Percentiles rank a stretch among this genome's conserved stretches.
phyloP scores from a whole-genome alignment of 495 filamentous ascomycete genomes.

The Hyaloscypha finlandica region DNA sequence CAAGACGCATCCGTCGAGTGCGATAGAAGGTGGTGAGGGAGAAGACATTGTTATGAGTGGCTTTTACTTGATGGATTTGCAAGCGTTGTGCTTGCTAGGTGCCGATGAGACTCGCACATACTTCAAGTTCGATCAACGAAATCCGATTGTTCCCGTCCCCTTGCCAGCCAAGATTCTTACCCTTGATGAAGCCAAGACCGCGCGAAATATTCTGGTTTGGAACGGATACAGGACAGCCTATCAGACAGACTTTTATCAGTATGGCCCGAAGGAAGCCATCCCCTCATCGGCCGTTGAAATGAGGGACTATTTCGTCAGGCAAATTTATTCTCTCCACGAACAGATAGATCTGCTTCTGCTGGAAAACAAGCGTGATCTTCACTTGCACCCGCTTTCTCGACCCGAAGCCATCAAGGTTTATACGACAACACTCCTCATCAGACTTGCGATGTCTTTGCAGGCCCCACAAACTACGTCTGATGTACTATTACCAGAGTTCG shows the following conservation, averaged over 20 bases:
- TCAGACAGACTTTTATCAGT: constrained; percentile 4
- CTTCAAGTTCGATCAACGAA: constrained; percentile 4
- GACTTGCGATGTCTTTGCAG: constrained; percentile 13
- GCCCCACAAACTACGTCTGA: constrained; percentile 13
- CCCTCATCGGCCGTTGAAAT: background rate
- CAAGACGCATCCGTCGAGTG: background rate
- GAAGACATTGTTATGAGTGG: background rate
- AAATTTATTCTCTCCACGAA: constrained; percentile 1
- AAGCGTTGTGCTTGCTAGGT: constrained; percentile 17
- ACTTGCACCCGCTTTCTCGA: constrained; percentile 15
- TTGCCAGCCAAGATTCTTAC: constrained; percentile 6
- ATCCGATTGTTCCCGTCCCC: background rate
- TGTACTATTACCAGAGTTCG: constrained; percentile 19
- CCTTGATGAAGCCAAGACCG: constrained; percentile 16
- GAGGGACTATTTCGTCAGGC: constrained; percentile 9
- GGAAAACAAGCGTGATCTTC: constrained; percentile 3
- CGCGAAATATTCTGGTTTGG: constrained; percentile 17
- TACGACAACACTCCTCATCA: constrained; percentile 10
- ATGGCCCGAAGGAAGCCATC: constrained; percentile 4
- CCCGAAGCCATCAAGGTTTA: constrained; percentile 11
- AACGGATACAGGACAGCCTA: constrained; percentile 10
- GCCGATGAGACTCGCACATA: constrained; percentile 17
- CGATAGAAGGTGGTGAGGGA: background rate
- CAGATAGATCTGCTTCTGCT: constrained; percentile 8
- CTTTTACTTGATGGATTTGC: constrained; percentile 23